A percentile compares a stretch with the other conserved stretches of the same genome.
Evolutionary conservation across 495 filamentous ascomycete genomes (phyloP).

Genomic region (Pseudevernia furfuracea): DNA sequence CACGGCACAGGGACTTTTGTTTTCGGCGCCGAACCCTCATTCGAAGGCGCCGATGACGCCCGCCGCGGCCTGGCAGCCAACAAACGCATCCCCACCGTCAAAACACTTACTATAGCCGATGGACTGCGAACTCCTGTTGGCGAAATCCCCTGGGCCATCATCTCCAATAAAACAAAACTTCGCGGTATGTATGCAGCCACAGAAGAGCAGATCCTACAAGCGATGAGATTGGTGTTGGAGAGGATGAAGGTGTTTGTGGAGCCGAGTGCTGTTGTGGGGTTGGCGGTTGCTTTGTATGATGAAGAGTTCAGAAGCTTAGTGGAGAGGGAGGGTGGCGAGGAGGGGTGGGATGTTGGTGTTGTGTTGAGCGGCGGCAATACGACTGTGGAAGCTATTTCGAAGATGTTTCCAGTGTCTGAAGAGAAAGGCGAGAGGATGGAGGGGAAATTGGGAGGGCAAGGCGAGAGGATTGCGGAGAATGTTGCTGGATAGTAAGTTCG

Average conservation of each 20-base stretch:
- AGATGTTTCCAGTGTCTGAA: conserved; percentile 45
- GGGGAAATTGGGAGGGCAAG: conserved; percentile 33
- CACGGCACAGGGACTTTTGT: conserved; percentile 53
- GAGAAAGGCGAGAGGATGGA: conserved; percentile 29
- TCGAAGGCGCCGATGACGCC: conserved; percentile 78
- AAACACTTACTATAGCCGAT: conserved; percentile 78
- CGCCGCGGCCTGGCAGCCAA: conserved; percentile 56
- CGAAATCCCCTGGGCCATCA: conserved; percentile 67
- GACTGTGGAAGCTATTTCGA: conserved; percentile 65
- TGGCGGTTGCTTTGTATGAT: conserved; percentile 77
- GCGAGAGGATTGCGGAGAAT: conserved; percentile 38
- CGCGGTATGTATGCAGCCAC: conserved; percentile 66
- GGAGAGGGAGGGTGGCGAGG: conserved; percentile 59
- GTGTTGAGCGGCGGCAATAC: conserved; percentile 91
- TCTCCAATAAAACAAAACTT: conserved; percentile 65
- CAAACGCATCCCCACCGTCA: conserved; percentile 56
- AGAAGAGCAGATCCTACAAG: conserved; percentile 73
- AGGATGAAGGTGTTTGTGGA: conserved; percentile 88
- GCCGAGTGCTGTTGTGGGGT: conserved; percentile 76
- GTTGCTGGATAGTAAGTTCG: conserved; percentile 35
- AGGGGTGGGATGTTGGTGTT: conserved; percentile 80
- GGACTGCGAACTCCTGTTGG: conserved; percentile 83
- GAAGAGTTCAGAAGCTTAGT: conserved; percentile 71
- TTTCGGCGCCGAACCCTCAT: conserved; percentile 86
- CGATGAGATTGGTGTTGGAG: conserved; percentile 75